A percentile compares a stretch with the other conserved stretches of the same genome.
Conservation (phyloP, 305 asterid species). For the Salvia sclarea region DNA sequence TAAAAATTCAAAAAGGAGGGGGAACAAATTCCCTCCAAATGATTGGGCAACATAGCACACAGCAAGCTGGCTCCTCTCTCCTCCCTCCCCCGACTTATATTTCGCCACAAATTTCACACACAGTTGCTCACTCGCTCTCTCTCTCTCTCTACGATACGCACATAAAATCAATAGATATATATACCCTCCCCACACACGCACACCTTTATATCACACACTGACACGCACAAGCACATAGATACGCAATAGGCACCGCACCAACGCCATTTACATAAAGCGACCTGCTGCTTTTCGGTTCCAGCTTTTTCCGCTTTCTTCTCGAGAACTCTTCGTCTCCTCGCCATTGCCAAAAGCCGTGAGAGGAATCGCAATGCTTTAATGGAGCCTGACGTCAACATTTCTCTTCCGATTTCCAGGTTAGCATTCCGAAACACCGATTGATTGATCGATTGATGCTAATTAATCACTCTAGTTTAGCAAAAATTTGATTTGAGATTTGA, state of each 20-base stretch:
- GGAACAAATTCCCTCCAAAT: conserved; percentile 54
- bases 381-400: conserved; percentile 45
- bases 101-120: conserved; percentile 30
- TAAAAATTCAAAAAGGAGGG: conserved; percentile 30
- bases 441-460: neutral
- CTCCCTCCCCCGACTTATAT: neutral
- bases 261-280: conserved; percentile 27
- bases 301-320: conserved; percentile 34
- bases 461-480: neutral
- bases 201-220: conserved; percentile 27
- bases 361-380: conserved; percentile 29
- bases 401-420: conserved; percentile 35
- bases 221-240: conserved; percentile 19
- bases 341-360: conserved; percentile 24
- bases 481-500: neutral
- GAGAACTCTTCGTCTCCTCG: conserved; percentile 37
- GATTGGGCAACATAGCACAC: conserved; percentile 36
- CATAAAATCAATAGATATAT: neutral
- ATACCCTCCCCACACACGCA: neutral
- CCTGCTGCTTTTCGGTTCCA: conserved; percentile 32
- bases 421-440: neutral
- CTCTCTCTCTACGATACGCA: conserved; percentile 2
- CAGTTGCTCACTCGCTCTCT: conserved; percentile 20
- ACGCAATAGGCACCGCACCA: conserved; percentile 43
- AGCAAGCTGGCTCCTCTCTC: conserved; percentile 27